Evolutionary conservation across 768 basidiomycete genomes (phyloP).

Genomic region (Pulveroboletus ravenelii): DNA sequence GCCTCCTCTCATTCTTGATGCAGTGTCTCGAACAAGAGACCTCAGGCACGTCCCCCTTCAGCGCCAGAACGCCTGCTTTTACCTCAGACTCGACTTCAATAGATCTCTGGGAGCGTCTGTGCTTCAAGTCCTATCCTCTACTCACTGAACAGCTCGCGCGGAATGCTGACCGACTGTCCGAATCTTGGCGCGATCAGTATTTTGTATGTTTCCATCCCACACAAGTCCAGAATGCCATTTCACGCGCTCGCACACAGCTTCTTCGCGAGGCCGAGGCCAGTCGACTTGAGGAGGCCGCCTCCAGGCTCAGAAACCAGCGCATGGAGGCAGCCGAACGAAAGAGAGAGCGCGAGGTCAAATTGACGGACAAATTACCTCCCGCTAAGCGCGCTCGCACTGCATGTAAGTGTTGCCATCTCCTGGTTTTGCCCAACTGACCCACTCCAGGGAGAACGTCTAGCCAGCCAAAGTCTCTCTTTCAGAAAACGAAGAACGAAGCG

Average conservation of each 20-base stretch:
- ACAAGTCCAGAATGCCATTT: not conserved
- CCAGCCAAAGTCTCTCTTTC: constrained; percentile 66
- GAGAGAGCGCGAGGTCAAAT: constrained; percentile 70
- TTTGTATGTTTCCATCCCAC: constrained; percentile 44
- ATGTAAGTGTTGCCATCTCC: constrained; percentile 40
- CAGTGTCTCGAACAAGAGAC: constrained; percentile 56
- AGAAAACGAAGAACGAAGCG: constrained; percentile 71
- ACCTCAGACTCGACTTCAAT: constrained; percentile 8
- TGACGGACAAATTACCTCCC: constrained; percentile 66
- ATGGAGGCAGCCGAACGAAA: constrained; percentile 70
- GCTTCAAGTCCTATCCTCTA: constrained; percentile 55
- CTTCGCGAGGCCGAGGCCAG: constrained; percentile 56
- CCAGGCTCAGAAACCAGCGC: constrained; percentile 60
- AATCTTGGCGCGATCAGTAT: constrained; percentile 66
- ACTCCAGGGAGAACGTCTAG: constrained; percentile 35
- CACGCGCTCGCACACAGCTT: constrained; percentile 34
- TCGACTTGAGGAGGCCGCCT: constrained; percentile 59
- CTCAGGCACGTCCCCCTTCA: constrained; percentile 37
- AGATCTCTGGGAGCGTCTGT: constrained; percentile 69
- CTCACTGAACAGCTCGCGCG: constrained; percentile 44
- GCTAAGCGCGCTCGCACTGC: constrained; percentile 54
- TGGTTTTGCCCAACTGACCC: constrained; percentile 10
- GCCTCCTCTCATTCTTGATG: constrained; percentile 12
- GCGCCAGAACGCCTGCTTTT: not conserved
- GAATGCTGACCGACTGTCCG: constrained; percentile 41